Evolutionary conservation across 768 basidiomycete genomes (phyloP).

Genomic region (Suillus placidus): DNA sequence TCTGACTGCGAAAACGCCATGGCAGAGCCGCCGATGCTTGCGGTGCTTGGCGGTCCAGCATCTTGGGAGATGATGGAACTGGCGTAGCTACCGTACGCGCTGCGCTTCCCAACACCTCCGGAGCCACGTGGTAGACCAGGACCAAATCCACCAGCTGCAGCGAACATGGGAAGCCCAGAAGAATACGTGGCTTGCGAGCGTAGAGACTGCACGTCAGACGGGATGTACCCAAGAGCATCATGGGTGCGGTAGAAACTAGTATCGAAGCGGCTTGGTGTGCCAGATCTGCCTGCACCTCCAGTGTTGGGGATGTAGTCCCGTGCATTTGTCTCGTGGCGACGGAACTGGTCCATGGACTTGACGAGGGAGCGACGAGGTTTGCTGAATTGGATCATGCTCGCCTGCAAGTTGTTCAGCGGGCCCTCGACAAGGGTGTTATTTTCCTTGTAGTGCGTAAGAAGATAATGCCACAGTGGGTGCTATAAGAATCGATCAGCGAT

Average conservation of each 20-base stretch:
- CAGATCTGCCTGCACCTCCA: conserved; percentile 58
- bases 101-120: conserved; percentile 68
- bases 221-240: conserved; percentile 91
- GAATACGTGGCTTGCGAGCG: conserved; percentile 97
- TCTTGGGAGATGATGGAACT: conserved; percentile 95
- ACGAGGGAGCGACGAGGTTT: conserved; percentile 88
- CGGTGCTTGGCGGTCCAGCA: conserved; percentile 59
- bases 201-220: conserved; percentile 93
- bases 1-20: conserved; percentile 93
- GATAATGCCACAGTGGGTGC: conserved; percentile 99
- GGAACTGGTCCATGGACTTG: conserved; percentile 92
- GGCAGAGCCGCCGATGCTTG: conserved; percentile 60
- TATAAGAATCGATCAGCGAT: conserved; percentile 36
- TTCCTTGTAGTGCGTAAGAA: conserved; percentile 98
- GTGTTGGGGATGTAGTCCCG: conserved; percentile 64
- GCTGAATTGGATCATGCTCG: conserved; percentile 99
- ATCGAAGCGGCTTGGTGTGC: conserved; percentile 94
- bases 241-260: conserved; percentile 94
- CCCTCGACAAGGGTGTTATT: conserved; percentile 93
- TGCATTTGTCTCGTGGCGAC: conserved; percentile 89
- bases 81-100: conserved; percentile 78
- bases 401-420: conserved; percentile 91
- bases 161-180: conserved; percentile 87
- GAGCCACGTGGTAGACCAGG: conserved; percentile 62
- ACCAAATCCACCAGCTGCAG: conserved; percentile 68